Evolutionary conservation across 1,139 yeast species (phyloP), one percentile per base, ranked within the genome.

Genomic region (Cylindricascospora bacillispora): DNA sequence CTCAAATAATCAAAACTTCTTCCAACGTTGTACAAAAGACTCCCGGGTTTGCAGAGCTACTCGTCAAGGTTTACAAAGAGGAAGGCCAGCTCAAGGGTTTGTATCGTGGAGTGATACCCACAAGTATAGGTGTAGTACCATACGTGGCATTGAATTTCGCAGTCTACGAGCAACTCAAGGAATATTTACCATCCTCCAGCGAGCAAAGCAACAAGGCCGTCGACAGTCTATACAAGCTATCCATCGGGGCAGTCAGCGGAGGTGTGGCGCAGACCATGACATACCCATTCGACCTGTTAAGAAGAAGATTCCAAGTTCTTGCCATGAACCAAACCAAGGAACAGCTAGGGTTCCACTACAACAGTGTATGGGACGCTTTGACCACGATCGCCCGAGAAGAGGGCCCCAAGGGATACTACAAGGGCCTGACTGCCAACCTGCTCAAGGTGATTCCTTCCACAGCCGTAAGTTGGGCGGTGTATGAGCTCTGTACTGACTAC

Each of bases 101-200:
- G 13, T 89, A 82, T 50, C 65, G 89, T 33, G 98, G 98, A 3
- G 62, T 86, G 6, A 62, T 77, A 36, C 95, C 97, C 5, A 86
- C 98, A 0, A 72, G 86, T 2, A 57, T 82, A 40, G 97, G 97
- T 1, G 95, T 89, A 10, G 95, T 95, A 1, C 97, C 98, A 1
- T 89, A 86, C 47, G 95, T 83, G 25, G 95, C 95, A 3, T 67
- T 89, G 33, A 89, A 86, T 56, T 89, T 89, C 54, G 80, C 95
- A 5, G 72, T 83, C 26, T 89, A 86, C 59, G 97, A 89, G 47
- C 72, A 69, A 36, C 51, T 85, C 43, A 72, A 89, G 37, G 92
- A 79, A 40, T 35, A 49, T 16, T 49, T 60, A 9, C 60, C 63
- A 3, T 44, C 29, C 14, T 25, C 38, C 18, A 62, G 25, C 6